Evolutionary conservation across 495 filamentous ascomycete species (phyloP).

Genomic region (Lasiosphaeris hirsuta): DNA sequence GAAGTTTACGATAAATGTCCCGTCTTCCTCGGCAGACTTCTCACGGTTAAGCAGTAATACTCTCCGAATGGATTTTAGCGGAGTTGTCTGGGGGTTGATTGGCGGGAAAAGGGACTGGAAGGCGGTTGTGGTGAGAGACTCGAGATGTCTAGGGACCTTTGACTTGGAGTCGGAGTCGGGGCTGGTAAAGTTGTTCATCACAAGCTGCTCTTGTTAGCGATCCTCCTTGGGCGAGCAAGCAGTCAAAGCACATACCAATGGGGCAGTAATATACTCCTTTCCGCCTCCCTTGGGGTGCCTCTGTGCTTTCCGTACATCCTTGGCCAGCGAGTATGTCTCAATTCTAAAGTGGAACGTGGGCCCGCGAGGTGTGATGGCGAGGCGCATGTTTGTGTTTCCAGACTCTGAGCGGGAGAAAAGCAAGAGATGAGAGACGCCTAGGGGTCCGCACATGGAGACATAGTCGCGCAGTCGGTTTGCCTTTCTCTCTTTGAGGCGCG

Average conservation of each 20-base stretch:
- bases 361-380: slow-evolving; percentile 84
- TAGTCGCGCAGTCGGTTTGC: slow-evolving; percentile 90
- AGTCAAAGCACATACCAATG: slow-evolving; percentile 58
- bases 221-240: background rate
- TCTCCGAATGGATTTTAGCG: slow-evolving; percentile 81
- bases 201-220: slow-evolving; percentile 54
- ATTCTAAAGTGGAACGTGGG: slow-evolving; percentile 93
- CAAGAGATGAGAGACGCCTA: slow-evolving; percentile 90
- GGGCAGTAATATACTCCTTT: slow-evolving; percentile 78
- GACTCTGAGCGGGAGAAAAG: slow-evolving; percentile 88
- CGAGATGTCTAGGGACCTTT: slow-evolving; percentile 76
- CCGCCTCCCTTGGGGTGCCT: slow-evolving; percentile 76
- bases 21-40: slow-evolving; percentile 51
- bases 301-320: slow-evolving; percentile 77
- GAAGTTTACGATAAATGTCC: slow-evolving; percentile 80
- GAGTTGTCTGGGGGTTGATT: slow-evolving; percentile 87
- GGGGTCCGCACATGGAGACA: slow-evolving; percentile 88
- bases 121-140: slow-evolving; percentile 86
- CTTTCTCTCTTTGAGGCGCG: slow-evolving; percentile 81
- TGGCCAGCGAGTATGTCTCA: slow-evolving; percentile 92
- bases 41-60: slow-evolving; percentile 89
- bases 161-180: slow-evolving; percentile 61
- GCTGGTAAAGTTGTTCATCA: slow-evolving; percentile 96
- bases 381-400: slow-evolving; percentile 88
- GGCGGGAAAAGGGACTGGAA: slow-evolving; percentile 97